Base-by-base conservation (phyloP, 352 stramenopile species). In the Phytophthora litchii region DNA sequence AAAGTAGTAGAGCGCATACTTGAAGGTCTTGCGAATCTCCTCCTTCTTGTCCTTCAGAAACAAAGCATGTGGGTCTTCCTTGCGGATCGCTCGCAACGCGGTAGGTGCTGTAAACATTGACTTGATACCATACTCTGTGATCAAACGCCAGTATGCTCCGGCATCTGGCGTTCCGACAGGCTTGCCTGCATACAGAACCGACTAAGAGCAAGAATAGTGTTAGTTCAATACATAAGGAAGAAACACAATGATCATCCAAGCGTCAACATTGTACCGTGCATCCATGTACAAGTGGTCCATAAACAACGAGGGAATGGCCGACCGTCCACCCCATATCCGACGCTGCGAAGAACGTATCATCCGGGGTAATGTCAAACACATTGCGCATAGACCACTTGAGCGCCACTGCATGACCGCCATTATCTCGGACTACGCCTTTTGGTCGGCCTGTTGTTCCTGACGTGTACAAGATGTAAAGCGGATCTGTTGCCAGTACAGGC, bases 41-140 rank as follows among this genome's bases (percentile, higher is more conserved):
- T 67, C 54, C 41, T 81, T 83, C 54, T 70, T 73, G 12, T 59
- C 50, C 27, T 83, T 76, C 21, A 91, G 25, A 11, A 91, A 62
- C 13, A 72, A 59, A 21, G 68, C 81, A 23, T 92, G 52, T 0
- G 84, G 83, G 67, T 97, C 91, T 36, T 84, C 81, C 41, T 94
- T 92, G 32, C 86, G 89, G 31, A 97, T 96, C 13, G 88, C 87
- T 51, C 91, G 83, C 50, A 97, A 67, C 16, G 91, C 91, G 8
- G 91, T 97, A n/a, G 91, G 91, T 8, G 91, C 90, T n/a, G 84
- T 97, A 76, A 97, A 97, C 57, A 97, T 81, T 13, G 74, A 76
- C 41, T 88, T 91, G 17, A 97, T 89, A 10, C 83, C 75, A 60
- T 96, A 91, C 43, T 94, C 78, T 23, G 83, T 80, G 37, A 96